Evolutionary conservation across 257 asterid species (phyloP).

Genomic region (Ajuga chamaepitys): DNA sequence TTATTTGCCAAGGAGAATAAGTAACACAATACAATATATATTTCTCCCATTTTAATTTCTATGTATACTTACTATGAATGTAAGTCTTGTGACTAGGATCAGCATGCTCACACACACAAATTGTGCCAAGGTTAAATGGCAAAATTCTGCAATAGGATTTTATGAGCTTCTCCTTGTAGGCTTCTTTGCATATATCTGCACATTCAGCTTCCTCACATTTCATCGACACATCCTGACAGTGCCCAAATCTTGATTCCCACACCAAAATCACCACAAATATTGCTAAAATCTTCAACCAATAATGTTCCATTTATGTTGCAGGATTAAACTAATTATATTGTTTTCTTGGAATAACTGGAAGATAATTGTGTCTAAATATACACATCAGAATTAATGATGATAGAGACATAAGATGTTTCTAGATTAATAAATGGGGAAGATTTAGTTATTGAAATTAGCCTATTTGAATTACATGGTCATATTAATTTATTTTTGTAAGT

Average conservation of each 20-base stretch:
- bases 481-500: too few species aligned
- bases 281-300: background rate
- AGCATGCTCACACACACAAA: background rate
- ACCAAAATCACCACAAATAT: background rate
- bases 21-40: too few species aligned
- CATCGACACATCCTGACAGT: background rate
- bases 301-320: too few species aligned
- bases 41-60: too few species aligned
- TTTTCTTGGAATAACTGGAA: background rate
- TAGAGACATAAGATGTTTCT: too few species aligned
- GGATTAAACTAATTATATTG: too few species aligned
- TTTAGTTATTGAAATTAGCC: too few species aligned
- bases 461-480: too few species aligned
- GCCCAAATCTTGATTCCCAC: background rate
- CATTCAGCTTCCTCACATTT: constrained; percentile 3
- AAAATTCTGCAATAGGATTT: background rate
- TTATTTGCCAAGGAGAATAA: too few species aligned
- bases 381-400: too few species aligned
- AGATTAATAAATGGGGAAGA: too few species aligned
- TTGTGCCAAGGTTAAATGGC: background rate
- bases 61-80: background rate
- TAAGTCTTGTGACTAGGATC: background rate
- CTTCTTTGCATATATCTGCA: background rate
- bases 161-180: background rate
- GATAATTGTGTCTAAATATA: too few species aligned